A percentile compares a stretch with the other conserved stretches of the same genome.
phyloP scores from a whole-genome alignment of 176 grass and related monocot genomes.

The Juncus effusus region DNA sequence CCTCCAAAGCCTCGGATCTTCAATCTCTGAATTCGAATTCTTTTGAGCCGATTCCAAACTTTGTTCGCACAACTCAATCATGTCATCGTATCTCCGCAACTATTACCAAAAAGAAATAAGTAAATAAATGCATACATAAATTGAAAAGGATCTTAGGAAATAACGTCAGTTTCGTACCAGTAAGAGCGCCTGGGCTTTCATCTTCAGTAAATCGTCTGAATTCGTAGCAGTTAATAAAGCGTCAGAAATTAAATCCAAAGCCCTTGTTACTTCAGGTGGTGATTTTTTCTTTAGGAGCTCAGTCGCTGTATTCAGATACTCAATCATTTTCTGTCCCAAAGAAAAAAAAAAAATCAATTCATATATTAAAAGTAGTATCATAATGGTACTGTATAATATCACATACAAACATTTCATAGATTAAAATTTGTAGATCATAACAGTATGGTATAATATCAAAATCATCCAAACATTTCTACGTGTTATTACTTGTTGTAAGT shows the following conservation, averaged over 20 bases:
- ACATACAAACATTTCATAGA: too few relatives aligned
- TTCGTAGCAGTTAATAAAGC: conserved; percentile 67
- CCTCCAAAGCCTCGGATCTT: conserved; percentile 46
- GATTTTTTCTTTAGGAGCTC: conserved; percentile 71
- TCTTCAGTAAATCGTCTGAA: conserved; percentile 72
- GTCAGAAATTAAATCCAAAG: conserved; percentile 69
- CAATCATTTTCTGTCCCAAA: conserved; percentile 39
- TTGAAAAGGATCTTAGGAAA: conserved; percentile 16
- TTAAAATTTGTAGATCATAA: too few relatives aligned
- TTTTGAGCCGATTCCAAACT: conserved; percentile 49
- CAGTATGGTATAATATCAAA: too few relatives aligned
- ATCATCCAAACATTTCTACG: too few relatives aligned
- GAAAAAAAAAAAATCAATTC: conserved; percentile 4
- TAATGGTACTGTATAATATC: too few relatives aligned
- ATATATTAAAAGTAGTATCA: not conserved
- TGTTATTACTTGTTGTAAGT: too few relatives aligned
- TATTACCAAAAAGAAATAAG: conserved; percentile 21
- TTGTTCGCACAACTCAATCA: conserved; percentile 79
- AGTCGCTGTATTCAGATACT: conserved; percentile 57
- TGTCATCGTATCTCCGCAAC: conserved; percentile 71
- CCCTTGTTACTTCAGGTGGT: conserved; percentile 54
- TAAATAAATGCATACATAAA: not conserved
- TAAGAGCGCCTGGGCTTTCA: conserved; percentile 83
- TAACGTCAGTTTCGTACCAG: conserved; percentile 45
- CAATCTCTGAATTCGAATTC: conserved; percentile 38